Evolutionary conservation across 495 filamentous ascomycete genomes (phyloP).

Genomic region (Lasiosphaeris hirsuta): DNA sequence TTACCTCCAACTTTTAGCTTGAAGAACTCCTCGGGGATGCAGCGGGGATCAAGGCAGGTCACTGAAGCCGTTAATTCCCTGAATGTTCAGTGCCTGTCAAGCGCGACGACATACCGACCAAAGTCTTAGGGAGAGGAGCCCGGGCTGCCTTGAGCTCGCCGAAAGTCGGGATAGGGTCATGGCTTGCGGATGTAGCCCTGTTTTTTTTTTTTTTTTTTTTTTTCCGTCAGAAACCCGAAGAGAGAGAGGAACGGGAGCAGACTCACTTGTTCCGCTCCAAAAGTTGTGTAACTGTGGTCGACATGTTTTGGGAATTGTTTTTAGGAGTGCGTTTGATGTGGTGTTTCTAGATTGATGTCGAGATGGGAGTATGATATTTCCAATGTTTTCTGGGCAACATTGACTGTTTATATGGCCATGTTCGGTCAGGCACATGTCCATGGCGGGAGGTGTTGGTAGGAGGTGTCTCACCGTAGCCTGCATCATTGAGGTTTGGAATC

Average conservation of each 20-base stretch:
- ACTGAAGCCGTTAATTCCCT: constrained; percentile 13
- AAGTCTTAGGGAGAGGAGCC: not conserved
- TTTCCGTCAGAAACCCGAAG: not conserved
- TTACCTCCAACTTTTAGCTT: constrained; percentile 17
- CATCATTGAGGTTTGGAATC: too few species aligned
- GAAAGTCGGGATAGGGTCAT: constrained; percentile 4
- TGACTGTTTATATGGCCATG: too few species aligned
- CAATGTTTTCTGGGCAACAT: too few species aligned
- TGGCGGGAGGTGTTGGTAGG: too few species aligned
- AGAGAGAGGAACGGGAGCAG: not conserved
- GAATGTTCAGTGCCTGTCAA: too few species aligned
- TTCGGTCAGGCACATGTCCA: too few species aligned
- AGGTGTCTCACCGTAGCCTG: too few species aligned
- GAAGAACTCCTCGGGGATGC: constrained; percentile 25
- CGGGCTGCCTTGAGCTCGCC: not conserved
- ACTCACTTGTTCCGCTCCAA: constrained; percentile 12
- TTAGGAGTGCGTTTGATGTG: too few species aligned
- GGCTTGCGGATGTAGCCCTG: constrained; percentile 1
- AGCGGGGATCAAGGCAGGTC: constrained; percentile 25
- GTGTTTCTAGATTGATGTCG: too few species aligned
- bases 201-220: too few species aligned
- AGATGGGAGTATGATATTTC: too few species aligned
- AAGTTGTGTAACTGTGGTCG: constrained; percentile 9
- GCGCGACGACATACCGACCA: constrained; percentile 3
- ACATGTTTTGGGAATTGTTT: not conserved